Base-by-base conservation (phyloP, 148 eudicot species). In the Persicaria tinctoria region DNA sequence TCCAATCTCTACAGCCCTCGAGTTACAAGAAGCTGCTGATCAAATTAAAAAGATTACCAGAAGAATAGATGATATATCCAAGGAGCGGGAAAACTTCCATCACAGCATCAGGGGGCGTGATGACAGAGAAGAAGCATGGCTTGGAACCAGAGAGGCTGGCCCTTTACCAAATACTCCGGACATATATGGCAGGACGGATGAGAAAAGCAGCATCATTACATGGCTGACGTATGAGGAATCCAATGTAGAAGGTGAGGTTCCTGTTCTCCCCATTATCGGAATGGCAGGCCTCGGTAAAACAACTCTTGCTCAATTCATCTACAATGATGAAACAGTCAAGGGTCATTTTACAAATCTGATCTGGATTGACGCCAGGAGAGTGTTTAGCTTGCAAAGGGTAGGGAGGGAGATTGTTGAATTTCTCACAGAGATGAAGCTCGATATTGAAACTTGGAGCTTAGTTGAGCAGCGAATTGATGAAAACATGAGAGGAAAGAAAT, bases 111-210 rank as follows among this genome's bases (percentile, higher is more conserved):
- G 6, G 2, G 47, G 62, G 23, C 23, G 47, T 51, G 76, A 47
- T 5, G 62, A 9, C 56, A 38, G 69, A 27, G 46, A 74, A 4
- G n/a, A 47, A 17, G 17, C 44, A 8, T 3, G 2, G 3, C 53
- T 27, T 20, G 2, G 56, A 27, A 10, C 6, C 56, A 38, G 69
- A 27, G 46, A 74, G 1, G 77, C 73, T 38, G 14, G 53, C 27
- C 57, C 3, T 6, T 7, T n/a, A 3, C 56, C 78, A 55, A 46
- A 23, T 4, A 60, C 60, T 50, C 14, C 79, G 5, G 72, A 77
- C 0, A 60, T 79, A 5, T 46, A 79, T 54, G 85, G 82, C 14
- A 83, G 82, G 74, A 69, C 77, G 11, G 70, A 83, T 3, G 85
- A 83, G 64, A 72, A 17, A 51, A 57, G 27, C 63, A 57, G 1